Evolutionary conservation across 495 filamentous ascomycete genomes (phyloP).

Genomic region (Friedmanniomyces simplex): DNA sequence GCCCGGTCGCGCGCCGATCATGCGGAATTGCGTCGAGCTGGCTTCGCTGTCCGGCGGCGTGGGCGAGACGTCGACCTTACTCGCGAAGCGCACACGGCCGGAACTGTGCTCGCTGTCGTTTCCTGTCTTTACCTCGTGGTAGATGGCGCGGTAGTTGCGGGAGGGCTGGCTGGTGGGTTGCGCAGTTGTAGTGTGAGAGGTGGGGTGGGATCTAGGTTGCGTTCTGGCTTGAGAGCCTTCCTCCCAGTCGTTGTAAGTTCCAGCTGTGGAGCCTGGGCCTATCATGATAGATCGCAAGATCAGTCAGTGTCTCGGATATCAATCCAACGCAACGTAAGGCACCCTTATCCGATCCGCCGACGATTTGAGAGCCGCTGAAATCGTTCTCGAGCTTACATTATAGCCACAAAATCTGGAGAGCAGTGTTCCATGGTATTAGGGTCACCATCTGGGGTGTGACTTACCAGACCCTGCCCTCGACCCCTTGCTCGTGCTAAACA

Average conservation of each 20-base stretch:
- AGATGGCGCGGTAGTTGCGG: background rate
- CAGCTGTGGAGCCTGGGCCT: background rate
- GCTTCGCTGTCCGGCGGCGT: constrained; percentile 18
- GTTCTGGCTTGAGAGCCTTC: background rate
- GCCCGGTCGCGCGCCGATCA: constrained; percentile 5
- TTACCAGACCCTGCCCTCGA: background rate
- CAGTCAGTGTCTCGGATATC: no score
- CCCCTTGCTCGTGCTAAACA: background rate
- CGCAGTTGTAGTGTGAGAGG: background rate
- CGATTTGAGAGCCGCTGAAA: no score
- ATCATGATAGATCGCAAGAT: no score
- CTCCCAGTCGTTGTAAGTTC: background rate
- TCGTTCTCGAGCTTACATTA: no score
- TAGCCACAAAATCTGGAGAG: no score
- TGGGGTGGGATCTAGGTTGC: background rate
- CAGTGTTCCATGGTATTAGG: no score
- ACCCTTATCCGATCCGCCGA: no score
- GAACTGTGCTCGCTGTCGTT: constrained; percentile 2
- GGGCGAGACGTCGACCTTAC: constrained; percentile 19
- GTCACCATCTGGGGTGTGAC: background rate
- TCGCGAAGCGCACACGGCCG: constrained; percentile 14
- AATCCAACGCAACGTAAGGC: no score
- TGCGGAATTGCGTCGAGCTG: constrained; percentile 16
- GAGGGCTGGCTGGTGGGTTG: background rate
- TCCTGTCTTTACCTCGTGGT: background rate